A percentile compares a stretch with the other conserved stretches of the same genome.
Conservation (phyloP, 2,329 filamentous ascomycete species). For the Sclerotinia trifoliorum region DNA sequence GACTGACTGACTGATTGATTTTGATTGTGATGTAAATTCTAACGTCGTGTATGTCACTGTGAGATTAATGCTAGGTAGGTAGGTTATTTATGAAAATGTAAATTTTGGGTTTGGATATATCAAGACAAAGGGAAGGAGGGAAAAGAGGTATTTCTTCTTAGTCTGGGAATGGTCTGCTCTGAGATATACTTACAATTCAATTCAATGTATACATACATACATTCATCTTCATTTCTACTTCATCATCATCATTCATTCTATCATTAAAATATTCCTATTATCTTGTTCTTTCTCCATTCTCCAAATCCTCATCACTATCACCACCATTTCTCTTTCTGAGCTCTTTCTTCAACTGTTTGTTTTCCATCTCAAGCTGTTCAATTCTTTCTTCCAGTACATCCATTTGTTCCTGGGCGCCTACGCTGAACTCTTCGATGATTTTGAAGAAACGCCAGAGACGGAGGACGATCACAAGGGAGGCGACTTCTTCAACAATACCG, state of each 20-base stretch:
- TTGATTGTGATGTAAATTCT: too few relatives aligned
- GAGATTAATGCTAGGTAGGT: too few relatives aligned
- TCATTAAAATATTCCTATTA: neutral
- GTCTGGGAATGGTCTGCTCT: neutral
- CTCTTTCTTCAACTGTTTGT: slow-evolving; percentile 50
- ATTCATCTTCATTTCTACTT: neutral
- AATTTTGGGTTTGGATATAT: too few relatives aligned
- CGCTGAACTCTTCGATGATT: slow-evolving; percentile 66
- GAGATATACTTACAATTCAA: neutral
- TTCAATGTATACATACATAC: neutral
- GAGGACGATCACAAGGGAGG: slow-evolving; percentile 64
- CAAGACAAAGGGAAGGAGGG: too few relatives aligned
- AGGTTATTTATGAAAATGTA: too few relatives aligned
- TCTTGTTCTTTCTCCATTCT: slow-evolving; percentile 9
- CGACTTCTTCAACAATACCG: slow-evolving; percentile 61
- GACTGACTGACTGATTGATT: too few relatives aligned
- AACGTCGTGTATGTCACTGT: too few relatives aligned
- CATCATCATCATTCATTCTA: neutral
- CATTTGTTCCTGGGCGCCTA: slow-evolving; percentile 62
- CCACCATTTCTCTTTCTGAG: slow-evolving; percentile 28
- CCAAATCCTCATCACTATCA: slow-evolving; percentile 27
- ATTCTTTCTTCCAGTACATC: slow-evolving; percentile 55
- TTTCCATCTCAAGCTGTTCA: slow-evolving; percentile 51
- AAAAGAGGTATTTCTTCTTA: too few relatives aligned
- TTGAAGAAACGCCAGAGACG: slow-evolving; percentile 69